Evolutionary conservation across 768 basidiomycete genomes (phyloP), one percentile per base, ranked within the genome.

Genomic region (Udeniomyces megalosporus): DNA sequence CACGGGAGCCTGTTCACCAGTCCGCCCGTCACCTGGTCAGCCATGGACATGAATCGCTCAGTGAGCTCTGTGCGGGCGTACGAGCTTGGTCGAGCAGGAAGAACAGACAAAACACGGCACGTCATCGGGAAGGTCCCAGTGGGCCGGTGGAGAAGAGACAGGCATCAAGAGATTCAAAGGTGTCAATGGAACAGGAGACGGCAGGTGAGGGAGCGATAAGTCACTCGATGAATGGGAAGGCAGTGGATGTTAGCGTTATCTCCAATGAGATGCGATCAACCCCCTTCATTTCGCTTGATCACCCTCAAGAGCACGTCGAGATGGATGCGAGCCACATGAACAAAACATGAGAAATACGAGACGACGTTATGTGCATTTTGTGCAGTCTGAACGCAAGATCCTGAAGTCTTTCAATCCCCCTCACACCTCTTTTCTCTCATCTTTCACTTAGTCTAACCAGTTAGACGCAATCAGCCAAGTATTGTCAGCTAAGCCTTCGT

Each of bases 201-300:
- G n/a, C 6, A 6, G 15, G 54, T 3, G 38, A 42, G 20, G 54
- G 22, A 26, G 24, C 17, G 35, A 45, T 34, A 28, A 62, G 82
- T n/a, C n/a, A n/a, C n/a, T n/a, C n/a, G n/a, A n/a, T n/a, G n/a
- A n/a, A n/a, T n/a, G n/a, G n/a, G n/a, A n/a, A n/a, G n/a, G n/a
- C n/a, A 48, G 74, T 96, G 35, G 92, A 96, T 69, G 78, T 95
- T 6, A 80, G 96, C 62, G 85, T 96, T 68, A 95, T 93, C 5
- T 96, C 95, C 71, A 15, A 7, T 3, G 35, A 7, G 28, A 20
- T 20, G 38, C 38, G 26, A 29, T n/a, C n/a, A n/a, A n/a, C n/a
- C n/a, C n/a, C n/a, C n/a, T n/a, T n/a, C n/a, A n/a, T n/a, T n/a
- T n/a, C n/a, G n/a, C n/a, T n/a, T n/a, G n/a, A n/a, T n/a, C n/a